Percentiles rank a stretch among this genome's conserved stretches.
These are phyloP conservation scores for Voacanga thouarsii DNA, from an alignment of 257 asterid genomes.

Conservation along the genomic window DNA sequence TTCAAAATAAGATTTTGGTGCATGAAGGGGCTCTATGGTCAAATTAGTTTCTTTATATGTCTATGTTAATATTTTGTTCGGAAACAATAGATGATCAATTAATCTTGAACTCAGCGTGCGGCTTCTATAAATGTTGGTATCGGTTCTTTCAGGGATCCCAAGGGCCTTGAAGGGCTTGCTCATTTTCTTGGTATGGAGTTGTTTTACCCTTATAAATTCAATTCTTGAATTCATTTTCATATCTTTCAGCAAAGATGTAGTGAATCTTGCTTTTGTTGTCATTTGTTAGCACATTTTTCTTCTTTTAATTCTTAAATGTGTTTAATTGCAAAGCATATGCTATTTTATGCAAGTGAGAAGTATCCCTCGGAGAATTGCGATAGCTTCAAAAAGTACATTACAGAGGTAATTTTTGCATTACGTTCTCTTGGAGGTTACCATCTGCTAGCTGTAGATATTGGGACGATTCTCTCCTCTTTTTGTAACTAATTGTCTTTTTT, in stretches of 20 bases:
- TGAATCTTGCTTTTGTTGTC: neutral
- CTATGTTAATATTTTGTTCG: too few relatives aligned
- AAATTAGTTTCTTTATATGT: neutral
- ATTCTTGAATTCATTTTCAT: neutral
- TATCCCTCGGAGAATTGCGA: constrained; percentile 93
- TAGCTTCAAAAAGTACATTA: constrained; percentile 84
- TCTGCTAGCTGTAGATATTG: neutral
- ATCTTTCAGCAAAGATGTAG: too few relatives aligned
- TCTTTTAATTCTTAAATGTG: constrained; percentile 10
- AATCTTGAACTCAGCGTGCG: constrained; percentile 56
- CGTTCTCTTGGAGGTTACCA: constrained; percentile 9
- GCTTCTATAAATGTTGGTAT: constrained; percentile 94
- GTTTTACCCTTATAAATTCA: neutral
- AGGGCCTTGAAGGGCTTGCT: constrained; percentile 93
- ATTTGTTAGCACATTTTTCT: constrained; percentile 2
- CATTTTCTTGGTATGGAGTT: too few relatives aligned
- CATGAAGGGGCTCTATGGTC: too few relatives aligned
- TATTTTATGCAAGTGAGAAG: too few relatives aligned
- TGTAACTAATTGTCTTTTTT: neutral
- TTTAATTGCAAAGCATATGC: constrained; percentile 75
- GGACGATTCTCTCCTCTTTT: neutral
- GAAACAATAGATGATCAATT: neutral
- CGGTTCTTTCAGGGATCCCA: constrained; percentile 91
- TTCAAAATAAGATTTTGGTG: too few relatives aligned
- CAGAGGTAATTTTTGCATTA: constrained; percentile 52